Percentiles rank a stretch among this genome's conserved stretches.
Conservation (phyloP, 2,329 filamentous ascomycete species). For the Paecilomyces sp. region DNA sequence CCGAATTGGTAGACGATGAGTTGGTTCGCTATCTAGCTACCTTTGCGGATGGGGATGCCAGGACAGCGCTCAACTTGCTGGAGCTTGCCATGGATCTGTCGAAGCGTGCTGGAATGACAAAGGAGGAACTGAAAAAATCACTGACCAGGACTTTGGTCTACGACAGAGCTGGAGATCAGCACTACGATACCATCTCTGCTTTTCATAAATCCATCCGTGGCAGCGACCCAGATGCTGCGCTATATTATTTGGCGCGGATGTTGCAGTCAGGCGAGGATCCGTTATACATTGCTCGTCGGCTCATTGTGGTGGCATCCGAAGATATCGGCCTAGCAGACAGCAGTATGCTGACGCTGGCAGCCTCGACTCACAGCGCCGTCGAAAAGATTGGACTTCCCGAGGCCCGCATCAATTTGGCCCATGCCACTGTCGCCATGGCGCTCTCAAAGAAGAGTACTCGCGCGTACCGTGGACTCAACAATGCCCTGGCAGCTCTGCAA, state of each 20-base stretch:
- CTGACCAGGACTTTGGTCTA: constrained; percentile 92
- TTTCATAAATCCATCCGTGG: constrained; percentile 95
- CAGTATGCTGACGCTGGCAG: constrained; percentile 73
- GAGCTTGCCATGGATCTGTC: constrained; percentile 80
- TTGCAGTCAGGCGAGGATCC: constrained; percentile 91
- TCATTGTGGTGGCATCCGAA: constrained; percentile 92
- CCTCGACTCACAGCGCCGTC: constrained; percentile 75
- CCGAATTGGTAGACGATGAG: constrained; percentile 62
- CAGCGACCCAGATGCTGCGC: constrained; percentile 73
- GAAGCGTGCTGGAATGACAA: constrained; percentile 57
- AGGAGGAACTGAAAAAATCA: constrained; percentile 68
- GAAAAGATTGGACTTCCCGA: constrained; percentile 96
- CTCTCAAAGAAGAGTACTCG: constrained; percentile 80
- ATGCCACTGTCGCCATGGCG: constrained; percentile 74
- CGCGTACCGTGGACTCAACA: constrained; percentile 74
- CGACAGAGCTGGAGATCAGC: constrained; percentile 88
- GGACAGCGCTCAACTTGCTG: constrained; percentile 85
- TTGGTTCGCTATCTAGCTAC: constrained; percentile 74
- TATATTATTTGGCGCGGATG: constrained; percentile 96
- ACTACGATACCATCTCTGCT: constrained; percentile 95
- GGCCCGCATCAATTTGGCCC: constrained; percentile 77
- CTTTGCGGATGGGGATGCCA: constrained; percentile 87
- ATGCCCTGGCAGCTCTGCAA: constrained; percentile 67
- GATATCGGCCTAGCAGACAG: constrained; percentile 90
- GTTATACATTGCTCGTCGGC: constrained; percentile 81